A percentile compares a stretch with the other conserved stretches of the same genome.
phyloP scores from a whole-genome alignment of 176 grass and related monocot genomes.

The Saccharum officinarum region DNA sequence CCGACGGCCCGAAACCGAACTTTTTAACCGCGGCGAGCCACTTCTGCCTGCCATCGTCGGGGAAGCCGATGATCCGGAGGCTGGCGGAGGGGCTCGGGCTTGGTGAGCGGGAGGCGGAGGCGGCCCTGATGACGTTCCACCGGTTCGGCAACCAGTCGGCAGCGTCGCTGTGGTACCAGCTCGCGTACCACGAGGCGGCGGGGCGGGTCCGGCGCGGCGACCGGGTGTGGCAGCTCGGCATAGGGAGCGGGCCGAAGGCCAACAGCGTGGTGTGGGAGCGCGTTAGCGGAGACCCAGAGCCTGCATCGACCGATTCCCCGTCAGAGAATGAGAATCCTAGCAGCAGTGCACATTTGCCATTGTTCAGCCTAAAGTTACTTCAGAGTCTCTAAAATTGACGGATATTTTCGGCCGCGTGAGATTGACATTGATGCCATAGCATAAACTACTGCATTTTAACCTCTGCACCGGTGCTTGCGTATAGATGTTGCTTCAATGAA shows the following conservation, averaged over 20 bases:
- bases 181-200: conserved; percentile 61
- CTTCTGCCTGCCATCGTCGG: conserved; percentile 60
- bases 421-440: neutral
- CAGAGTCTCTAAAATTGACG: neutral
- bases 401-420: neutral
- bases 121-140: conserved; percentile 63
- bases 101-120: conserved; percentile 51
- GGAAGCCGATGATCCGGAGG: conserved; percentile 58
- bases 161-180: conserved; percentile 76
- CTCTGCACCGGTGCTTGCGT: neutral
- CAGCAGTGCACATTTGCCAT: neutral
- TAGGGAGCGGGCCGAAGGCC: conserved; percentile 29
- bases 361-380: neutral
- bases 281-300: neutral
- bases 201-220: conserved; percentile 37
- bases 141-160: conserved; percentile 79
- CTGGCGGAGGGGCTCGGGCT: conserved; percentile 53
- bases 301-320: conserved; percentile 8
- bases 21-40: conserved; percentile 46
- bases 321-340: neutral
- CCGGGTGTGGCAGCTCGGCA: conserved; percentile 23
- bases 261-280: conserved; percentile 32
- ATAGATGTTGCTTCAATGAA: neutral
- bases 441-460: neutral
- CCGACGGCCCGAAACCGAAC: conserved; percentile 22